These are phyloP conservation scores for Royoungia palumana DNA, from an alignment of 768 basidiomycete genomes.

Conservation along the genomic window DNA sequence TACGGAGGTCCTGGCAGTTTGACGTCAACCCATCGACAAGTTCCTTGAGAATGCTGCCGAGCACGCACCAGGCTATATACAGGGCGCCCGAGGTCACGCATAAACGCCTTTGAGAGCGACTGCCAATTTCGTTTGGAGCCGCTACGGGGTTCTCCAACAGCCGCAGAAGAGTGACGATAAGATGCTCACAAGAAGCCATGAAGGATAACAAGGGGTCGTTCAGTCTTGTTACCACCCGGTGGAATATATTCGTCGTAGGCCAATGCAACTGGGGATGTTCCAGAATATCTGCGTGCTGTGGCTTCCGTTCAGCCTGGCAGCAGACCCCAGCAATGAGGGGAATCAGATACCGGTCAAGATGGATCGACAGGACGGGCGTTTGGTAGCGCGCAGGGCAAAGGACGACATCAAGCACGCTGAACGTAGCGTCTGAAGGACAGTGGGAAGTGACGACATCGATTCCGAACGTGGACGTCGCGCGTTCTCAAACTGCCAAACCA, in stretches of 20 bases:
- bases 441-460: too few species aligned
- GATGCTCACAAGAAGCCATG: slow-evolving; percentile 60
- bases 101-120: slow-evolving; percentile 73
- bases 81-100: slow-evolving; percentile 58
- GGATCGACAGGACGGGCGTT: neutral
- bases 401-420: slow-evolving; percentile 8
- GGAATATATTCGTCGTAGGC: slow-evolving; percentile 33
- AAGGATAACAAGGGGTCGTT: slow-evolving; percentile 51
- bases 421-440: too few species aligned
- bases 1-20: slow-evolving; percentile 69
- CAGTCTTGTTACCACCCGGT: slow-evolving; percentile 26
- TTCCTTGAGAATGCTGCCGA: neutral
- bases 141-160: slow-evolving; percentile 36
- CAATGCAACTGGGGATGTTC: slow-evolving; percentile 25
- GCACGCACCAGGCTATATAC: slow-evolving; percentile 67
- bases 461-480: too few species aligned
- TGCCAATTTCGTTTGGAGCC: slow-evolving; percentile 91
- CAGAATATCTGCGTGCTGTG: slow-evolving; percentile 21
- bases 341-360: slow-evolving; percentile 4
- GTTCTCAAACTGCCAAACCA: too few species aligned
- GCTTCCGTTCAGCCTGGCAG: slow-evolving; percentile 5
- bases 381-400: too few species aligned
- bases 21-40: neutral
- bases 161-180: neutral
- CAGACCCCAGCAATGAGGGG: too few species aligned